Evolutionary conservation across 2,329 filamentous ascomycete genomes (phyloP).

Genomic region (Curvularia verruculosa): DNA sequence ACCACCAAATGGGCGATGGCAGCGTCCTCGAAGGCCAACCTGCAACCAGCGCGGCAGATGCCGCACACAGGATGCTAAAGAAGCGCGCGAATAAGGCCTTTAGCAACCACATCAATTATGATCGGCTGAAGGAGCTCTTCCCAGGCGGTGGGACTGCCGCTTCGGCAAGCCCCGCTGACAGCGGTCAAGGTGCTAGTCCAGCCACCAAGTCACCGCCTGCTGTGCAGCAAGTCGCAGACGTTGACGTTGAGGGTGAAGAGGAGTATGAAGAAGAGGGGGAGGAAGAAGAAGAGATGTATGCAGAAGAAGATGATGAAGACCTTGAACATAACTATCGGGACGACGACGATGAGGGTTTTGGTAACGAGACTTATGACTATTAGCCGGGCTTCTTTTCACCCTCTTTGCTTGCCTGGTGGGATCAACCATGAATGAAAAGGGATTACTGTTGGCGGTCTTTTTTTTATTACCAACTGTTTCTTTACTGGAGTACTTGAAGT

Average conservation of each 20-base stretch:
- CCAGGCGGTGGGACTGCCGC: conserved; percentile 27
- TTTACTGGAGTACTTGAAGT: not conserved
- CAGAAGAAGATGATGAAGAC: conserved; percentile 51
- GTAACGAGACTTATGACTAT: conserved; percentile 47
- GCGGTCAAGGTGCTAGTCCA: conserved; percentile 3
- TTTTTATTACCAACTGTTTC: too few relatives aligned
- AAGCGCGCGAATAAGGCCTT: conserved; percentile 51
- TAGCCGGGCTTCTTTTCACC: conserved; percentile 12
- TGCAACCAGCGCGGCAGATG: conserved; percentile 53
- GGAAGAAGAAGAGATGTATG: conserved; percentile 41
- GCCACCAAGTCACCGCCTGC: conserved; percentile 13
- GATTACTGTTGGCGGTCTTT: too few relatives aligned
- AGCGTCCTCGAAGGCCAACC: conserved; percentile 53
- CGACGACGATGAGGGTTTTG: conserved; percentile 52
- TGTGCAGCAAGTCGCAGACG: conserved; percentile 10
- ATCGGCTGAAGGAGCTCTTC: conserved; percentile 52
- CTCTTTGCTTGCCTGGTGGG: not conserved
- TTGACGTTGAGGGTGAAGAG: conserved; percentile 27
- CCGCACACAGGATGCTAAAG: conserved; percentile 54
- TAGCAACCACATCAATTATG: conserved; percentile 56
- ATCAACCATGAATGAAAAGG: not conserved
- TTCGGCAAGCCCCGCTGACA: conserved; percentile 9
- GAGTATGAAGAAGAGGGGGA: conserved; percentile 25
- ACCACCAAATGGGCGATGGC: conserved; percentile 48
- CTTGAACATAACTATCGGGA: conserved; percentile 48